phyloP scores from a whole-genome alignment of 768 basidiomycete genomes.

The Leccinum aurantiacum region DNA sequence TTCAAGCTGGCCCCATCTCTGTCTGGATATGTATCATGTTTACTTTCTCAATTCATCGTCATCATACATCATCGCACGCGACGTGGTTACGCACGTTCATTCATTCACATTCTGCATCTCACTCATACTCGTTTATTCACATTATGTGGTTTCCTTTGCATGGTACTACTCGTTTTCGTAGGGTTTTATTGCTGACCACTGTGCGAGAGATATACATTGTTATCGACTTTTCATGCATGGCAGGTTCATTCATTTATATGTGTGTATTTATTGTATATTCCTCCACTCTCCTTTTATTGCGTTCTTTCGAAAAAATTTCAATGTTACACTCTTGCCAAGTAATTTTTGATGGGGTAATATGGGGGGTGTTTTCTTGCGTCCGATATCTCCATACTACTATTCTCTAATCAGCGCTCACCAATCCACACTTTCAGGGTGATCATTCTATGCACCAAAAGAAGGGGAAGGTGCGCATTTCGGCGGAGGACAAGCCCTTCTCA shows the following conservation, averaged over 20 bases:
- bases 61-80: conserved; percentile 20
- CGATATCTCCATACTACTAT: neutral
- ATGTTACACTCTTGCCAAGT: neutral
- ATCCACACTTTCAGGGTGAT: neutral
- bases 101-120: conserved; percentile 18
- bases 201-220: conserved; percentile 9
- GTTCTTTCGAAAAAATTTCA: neutral
- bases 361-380: neutral
- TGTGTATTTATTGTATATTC: conserved; percentile 7
- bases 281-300: neutral
- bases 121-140: neutral
- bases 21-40: conserved; percentile 10
- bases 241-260: conserved; percentile 2
- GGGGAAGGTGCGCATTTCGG: neutral
- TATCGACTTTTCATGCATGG: conserved; percentile 2
- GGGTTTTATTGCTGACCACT: neutral
- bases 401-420: neutral
- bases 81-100: conserved; percentile 12
- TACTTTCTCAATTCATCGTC: conserved; percentile 3
- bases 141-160: neutral
- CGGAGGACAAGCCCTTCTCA: neutral
- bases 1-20: conserved; percentile 4
- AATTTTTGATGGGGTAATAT: conserved; percentile 3
- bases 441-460: neutral
- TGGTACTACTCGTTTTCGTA: neutral